Base-by-base conservation (phyloP, 2,329 filamentous ascomycete genomes). In the Cladosporium sp. region DNA sequence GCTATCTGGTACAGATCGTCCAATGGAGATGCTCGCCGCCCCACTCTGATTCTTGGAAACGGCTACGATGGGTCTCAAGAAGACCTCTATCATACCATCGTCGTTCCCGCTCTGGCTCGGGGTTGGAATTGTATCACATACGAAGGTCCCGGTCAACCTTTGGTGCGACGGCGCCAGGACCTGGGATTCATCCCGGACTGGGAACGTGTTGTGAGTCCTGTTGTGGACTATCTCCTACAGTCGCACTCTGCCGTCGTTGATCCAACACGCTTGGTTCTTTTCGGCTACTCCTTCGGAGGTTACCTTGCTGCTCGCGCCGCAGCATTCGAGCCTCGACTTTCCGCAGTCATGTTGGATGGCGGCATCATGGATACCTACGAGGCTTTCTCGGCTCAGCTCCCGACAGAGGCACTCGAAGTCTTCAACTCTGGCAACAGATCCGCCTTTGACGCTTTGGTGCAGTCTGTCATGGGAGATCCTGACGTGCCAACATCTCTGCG, bases 121-220 rank as follows among this genome's bases (percentile, higher is more conserved):
- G 76, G 75, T 14, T 78, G 71, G 65, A 76, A 76, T 65, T 68
- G 72, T 41, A 67, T 78, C 28, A 69, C 72, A 4, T 78, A 74
- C 64, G 76, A 78, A 67, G 76, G 76, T 1, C 76, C 76, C 0
- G 76, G 76, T 12, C 76, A 78, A 51, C 71, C 72, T 0, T 70
- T 70, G 18, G 57, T 59, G 5, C 67, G 72, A 11, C 69, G 74
- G 12, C 41, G 69, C 26, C 73, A 76, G 54, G 62, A 70, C 36
- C 52, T 75, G 5, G 71, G 68, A 14, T 77, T 77, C 64, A 70
- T 73, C 10, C 69, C 57, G 6, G 75, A 78, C 41, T 78, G 75
- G 75, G 74, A 77, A 67, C 67, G 66, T 11, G 73, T 74, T 0
- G 68, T 78, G 1, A 72, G 61, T 1, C 75, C 75, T 2, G 71